Evolutionary conservation across 2,329 filamentous ascomycete species (phyloP).

Genomic region (Colletotrichum sp.): DNA sequence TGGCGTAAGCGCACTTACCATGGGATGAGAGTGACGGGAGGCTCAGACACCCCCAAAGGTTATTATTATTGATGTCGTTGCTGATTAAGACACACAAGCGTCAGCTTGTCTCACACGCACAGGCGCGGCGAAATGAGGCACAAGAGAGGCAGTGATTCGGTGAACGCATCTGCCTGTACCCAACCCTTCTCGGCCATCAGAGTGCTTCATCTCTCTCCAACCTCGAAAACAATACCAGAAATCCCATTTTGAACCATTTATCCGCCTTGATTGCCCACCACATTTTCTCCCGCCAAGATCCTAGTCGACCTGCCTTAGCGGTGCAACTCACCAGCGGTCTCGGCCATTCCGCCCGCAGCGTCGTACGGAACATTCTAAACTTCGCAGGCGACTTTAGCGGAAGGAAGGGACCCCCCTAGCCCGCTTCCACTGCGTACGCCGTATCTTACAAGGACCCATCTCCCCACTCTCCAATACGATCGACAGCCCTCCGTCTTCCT

Average conservation of each 20-base stretch:
- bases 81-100: constrained; percentile 3
- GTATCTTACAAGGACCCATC: not conserved
- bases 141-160: not conserved
- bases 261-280: not conserved
- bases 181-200: not conserved
- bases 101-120: not conserved
- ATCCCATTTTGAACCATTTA: not conserved
- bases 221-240: not conserved
- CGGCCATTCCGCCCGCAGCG: constrained; percentile 5
- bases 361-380: not conserved
- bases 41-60: not conserved
- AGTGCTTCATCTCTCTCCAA: not conserved
- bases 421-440: not conserved
- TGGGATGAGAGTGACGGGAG: not conserved
- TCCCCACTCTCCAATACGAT: constrained; percentile 15
- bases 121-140: not conserved
- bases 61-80: not conserved
- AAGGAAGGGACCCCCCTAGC: not conserved
- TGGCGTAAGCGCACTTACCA: not conserved
- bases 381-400: constrained; percentile 10
- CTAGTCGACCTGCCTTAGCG: constrained; percentile 4
- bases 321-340: constrained; percentile 19
- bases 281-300: not conserved
- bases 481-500: not conserved
- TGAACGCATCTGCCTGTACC: not conserved